Conservation (phyloP, 331 rosid genomes). For the Ulmus americana region DNA sequence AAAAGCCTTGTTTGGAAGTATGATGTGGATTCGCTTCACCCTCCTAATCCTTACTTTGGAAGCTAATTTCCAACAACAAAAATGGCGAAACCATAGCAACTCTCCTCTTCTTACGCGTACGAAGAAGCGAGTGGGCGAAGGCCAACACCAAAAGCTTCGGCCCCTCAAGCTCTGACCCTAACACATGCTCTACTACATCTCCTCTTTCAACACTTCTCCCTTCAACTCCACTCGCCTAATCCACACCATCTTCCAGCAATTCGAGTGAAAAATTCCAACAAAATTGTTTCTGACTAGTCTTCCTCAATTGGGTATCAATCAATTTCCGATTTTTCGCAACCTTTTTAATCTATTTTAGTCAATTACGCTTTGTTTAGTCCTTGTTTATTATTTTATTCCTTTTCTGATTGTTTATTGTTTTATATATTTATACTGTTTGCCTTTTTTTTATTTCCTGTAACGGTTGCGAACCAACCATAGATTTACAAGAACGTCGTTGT, state of each 20-base stretch:
- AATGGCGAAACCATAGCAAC: no score
- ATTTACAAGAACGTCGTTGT: slow-evolving; percentile 13
- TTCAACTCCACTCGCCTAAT: background rate
- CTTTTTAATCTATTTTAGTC: background rate
- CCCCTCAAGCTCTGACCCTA: background rate
- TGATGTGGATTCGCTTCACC: background rate
- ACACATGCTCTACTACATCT: slow-evolving; percentile 5
- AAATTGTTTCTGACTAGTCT: background rate
- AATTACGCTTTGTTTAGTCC: background rate
- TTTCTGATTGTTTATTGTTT: background rate
- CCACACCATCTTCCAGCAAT: background rate
- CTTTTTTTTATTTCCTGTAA: background rate
- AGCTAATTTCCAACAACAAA: background rate
- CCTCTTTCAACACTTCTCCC: slow-evolving; percentile 9
- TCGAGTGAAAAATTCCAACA: no score
- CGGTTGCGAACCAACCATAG: slow-evolving; percentile 10
- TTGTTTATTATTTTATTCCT: background rate
- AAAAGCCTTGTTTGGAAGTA: slow-evolving; percentile 1
- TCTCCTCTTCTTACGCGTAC: no score
- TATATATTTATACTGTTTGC: background rate
- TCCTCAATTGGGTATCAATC: background rate
- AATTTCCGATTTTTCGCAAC: background rate
- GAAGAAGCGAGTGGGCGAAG: background rate
- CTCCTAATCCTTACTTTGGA: background rate
- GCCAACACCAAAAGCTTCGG: background rate